Percentiles rank a stretch among this genome's conserved stretches.
Conservation (phyloP, 805 yeast genomes). For the Dipodascus albidus region DNA sequence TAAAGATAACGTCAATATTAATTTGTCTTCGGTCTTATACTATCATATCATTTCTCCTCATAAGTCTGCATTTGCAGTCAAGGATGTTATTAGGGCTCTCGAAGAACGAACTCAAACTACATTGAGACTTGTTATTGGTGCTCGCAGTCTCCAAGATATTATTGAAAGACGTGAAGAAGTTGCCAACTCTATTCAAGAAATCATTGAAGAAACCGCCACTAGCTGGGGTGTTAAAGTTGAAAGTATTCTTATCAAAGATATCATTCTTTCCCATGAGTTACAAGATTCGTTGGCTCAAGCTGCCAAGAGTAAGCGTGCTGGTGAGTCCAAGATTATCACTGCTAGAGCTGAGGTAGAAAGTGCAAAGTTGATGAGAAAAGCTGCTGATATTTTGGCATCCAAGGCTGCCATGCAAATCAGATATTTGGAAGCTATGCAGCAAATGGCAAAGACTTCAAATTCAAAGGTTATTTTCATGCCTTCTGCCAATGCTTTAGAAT, state of each 20-base stretch:
- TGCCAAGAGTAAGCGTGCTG: conserved; percentile 64
- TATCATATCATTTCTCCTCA: conserved; percentile 59
- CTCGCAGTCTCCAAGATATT: conserved; percentile 54
- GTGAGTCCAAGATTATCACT: conserved; percentile 64
- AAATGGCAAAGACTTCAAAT: conserved; percentile 50
- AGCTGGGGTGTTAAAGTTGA: conserved; percentile 66
- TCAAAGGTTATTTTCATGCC: conserved; percentile 73
- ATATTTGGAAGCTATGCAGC: conserved; percentile 68
- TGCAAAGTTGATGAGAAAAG: conserved; percentile 67
- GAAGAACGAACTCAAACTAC: conserved; percentile 64
- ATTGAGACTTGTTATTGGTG: conserved; percentile 59
- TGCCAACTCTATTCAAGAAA: conserved; percentile 50
- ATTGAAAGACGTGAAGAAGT: conserved; percentile 64
- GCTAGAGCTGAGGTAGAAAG: conserved; percentile 68
- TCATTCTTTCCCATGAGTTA: conserved; percentile 42
- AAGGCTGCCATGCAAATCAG: conserved; percentile 72
- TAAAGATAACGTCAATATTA: conserved; percentile 53
- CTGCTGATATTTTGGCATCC: conserved; percentile 63
- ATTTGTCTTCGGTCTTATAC: conserved; percentile 55
- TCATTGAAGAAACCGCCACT: conserved; percentile 48
- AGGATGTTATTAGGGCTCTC: conserved; percentile 42
- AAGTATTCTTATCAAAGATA: conserved; percentile 56
- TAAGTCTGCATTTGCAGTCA: conserved; percentile 48
- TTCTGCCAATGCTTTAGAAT: conserved; percentile 31
- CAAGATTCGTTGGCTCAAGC: conserved; percentile 57